A percentile compares a stretch with the other conserved stretches of the same genome.
Conservation (phyloP, 1,284 basidiomycete species). For the Ustilago bromivora region DNA sequence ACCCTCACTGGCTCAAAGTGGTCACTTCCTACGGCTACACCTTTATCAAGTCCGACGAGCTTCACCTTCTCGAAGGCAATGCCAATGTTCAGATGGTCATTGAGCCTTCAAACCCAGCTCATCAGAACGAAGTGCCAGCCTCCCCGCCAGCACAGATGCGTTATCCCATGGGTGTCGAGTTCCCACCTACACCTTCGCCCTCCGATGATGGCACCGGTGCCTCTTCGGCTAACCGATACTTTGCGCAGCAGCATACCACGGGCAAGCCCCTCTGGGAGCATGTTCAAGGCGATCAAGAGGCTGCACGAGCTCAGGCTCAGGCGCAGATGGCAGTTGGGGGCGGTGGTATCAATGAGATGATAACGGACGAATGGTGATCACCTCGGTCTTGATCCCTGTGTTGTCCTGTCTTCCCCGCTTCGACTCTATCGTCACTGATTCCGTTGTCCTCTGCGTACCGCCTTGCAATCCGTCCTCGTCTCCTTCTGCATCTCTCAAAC, state of each 20-base stretch:
- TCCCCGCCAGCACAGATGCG: conserved; percentile 42
- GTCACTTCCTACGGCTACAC: conserved; percentile 54
- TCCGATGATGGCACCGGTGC: conserved; percentile 41
- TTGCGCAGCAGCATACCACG: conserved; percentile 23
- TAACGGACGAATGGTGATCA: conserved; percentile 51
- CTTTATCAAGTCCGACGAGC: conserved; percentile 47
- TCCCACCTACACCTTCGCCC: conserved; percentile 47
- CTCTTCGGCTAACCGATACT: conserved; percentile 20
- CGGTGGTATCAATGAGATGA: conserved; percentile 46
- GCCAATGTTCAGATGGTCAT: conserved; percentile 51
- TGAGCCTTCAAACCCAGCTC: conserved; percentile 25
- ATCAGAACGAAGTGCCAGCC: conserved; percentile 39
- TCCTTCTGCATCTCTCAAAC: not conserved
- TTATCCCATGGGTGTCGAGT: conserved; percentile 43
- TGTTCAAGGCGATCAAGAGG: conserved; percentile 42
- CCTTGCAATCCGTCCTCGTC: conserved; percentile 1
- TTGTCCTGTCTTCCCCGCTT: not conserved
- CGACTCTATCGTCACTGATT: not conserved
- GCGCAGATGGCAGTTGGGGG: conserved; percentile 7
- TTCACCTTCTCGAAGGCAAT: conserved; percentile 47
- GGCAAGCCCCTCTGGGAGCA: conserved; percentile 46
- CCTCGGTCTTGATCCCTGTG: not conserved
- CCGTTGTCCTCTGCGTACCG: not conserved
- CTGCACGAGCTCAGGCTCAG: conserved; percentile 15
- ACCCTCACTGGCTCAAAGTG: conserved; percentile 51